Conservation (phyloP, 2,329 filamentous ascomycete species). For the Madurella fahalii region DNA sequence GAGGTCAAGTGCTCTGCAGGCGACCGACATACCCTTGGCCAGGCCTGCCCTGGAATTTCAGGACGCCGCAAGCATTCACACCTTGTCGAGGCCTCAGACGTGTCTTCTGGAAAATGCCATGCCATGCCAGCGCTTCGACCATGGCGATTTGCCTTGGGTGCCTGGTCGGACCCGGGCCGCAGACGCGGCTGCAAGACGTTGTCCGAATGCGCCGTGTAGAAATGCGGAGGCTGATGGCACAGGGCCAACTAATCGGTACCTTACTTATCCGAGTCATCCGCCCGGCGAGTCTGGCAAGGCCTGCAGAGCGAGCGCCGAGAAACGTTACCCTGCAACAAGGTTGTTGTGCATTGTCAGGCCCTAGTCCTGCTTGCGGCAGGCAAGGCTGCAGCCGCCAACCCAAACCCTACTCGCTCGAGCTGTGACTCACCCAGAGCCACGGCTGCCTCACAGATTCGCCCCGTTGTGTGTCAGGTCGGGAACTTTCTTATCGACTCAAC, state of each 20-base stretch:
- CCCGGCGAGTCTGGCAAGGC: neutral
- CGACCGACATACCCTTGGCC: neutral
- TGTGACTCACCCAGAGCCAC: neutral
- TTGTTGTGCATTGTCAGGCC: neutral
- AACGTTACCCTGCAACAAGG: neutral
- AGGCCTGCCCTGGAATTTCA: neutral
- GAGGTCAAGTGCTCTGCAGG: neutral
- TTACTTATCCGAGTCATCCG: neutral
- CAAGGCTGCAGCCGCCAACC: neutral
- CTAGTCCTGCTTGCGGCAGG: neutral
- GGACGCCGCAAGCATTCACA: neutral
- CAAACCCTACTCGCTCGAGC: neutral
- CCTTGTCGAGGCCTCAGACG: neutral
- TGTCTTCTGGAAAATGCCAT: neutral
- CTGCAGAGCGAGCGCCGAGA: conserved; percentile 9
- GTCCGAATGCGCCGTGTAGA: neutral
- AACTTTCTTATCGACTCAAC: neutral
- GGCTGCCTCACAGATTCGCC: neutral
- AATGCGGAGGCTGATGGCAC: neutral
- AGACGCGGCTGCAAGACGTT: neutral
- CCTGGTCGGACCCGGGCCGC: neutral
- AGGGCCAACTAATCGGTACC: neutral
- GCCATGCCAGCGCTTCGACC: neutral
- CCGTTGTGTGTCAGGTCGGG: neutral
- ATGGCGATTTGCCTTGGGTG: conserved; percentile 1